These are phyloP conservation scores for Xylaria palmicola DNA, from an alignment of 495 filamentous ascomycete species.

Conservation along the genomic window DNA sequence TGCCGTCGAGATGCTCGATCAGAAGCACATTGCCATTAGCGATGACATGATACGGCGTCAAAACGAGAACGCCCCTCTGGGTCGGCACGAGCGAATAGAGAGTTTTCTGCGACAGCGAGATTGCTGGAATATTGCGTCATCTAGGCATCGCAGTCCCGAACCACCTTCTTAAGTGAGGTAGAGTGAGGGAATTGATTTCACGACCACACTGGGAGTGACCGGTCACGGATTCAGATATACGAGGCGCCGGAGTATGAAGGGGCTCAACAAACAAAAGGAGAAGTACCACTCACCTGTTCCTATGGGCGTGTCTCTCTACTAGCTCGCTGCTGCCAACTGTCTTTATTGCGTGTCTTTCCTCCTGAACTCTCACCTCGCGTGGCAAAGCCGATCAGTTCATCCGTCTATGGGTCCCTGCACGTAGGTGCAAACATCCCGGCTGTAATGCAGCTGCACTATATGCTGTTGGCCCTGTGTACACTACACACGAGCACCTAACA, in stretches of 20 bases:
- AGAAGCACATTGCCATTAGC: slow-evolving; percentile 61
- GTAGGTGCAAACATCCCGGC: no score
- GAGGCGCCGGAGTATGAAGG: no score
- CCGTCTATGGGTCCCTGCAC: no score
- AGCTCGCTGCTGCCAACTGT: background rate
- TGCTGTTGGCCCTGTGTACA: no score
- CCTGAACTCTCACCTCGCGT: no score
- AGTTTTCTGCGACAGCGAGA: slow-evolving; percentile 72
- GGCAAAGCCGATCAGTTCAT: no score
- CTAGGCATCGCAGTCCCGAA: background rate
- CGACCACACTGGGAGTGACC: background rate
- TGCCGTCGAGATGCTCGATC: slow-evolving; percentile 61
- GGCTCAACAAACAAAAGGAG: background rate
- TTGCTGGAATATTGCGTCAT: slow-evolving; percentile 20
- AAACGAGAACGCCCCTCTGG: slow-evolving; percentile 47
- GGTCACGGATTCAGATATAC: background rate
- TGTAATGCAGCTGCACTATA: no score
- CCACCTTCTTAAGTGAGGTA: slow-evolving; percentile 14
- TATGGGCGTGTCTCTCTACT: background rate
- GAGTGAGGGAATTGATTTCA: background rate
- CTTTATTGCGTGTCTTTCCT: background rate
- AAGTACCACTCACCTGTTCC: background rate
- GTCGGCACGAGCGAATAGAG: slow-evolving; percentile 64
- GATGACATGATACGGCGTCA: slow-evolving; percentile 59
- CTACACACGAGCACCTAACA: no score